Percentiles rank a stretch among this genome's conserved stretches.
phyloP scores from a whole-genome alignment of 2,329 filamentous ascomycete species.

The Penicillium sumatraense region DNA sequence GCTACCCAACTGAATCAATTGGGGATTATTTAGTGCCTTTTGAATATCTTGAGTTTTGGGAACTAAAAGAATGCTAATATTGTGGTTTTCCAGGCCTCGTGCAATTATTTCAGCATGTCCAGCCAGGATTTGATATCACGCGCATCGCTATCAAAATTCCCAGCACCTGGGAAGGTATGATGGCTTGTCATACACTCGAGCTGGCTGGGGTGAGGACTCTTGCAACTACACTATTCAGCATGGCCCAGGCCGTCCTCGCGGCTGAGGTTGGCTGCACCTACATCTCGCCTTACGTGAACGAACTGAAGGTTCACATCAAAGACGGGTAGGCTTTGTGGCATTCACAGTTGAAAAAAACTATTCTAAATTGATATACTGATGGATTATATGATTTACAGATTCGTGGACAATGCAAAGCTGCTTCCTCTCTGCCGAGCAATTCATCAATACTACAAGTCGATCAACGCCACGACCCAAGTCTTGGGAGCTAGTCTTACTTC shows the following conservation, averaged over 20 bases:
- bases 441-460: conserved; percentile 57
- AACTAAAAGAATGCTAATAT: no score
- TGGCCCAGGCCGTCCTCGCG: conserved; percentile 64
- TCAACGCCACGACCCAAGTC: conserved; percentile 53
- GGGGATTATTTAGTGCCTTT: no score
- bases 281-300: conserved; percentile 68
- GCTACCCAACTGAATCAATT: no score
- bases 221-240: conserved; percentile 66
- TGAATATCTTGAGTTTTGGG: no score
- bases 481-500: conserved; percentile 63
- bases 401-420: conserved; percentile 33
- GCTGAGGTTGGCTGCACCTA: conserved; percentile 63
- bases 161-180: conserved; percentile 61
- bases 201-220: conserved; percentile 60
- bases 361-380: neutral
- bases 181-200: conserved; percentile 62
- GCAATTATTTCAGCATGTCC: conserved; percentile 52
- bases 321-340: conserved; percentile 24
- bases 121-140: conserved; percentile 49
- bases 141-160: conserved; percentile 58
- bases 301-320: conserved; percentile 66
- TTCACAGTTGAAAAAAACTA: neutral
- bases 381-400: conserved; percentile 14
- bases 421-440: conserved; percentile 57
- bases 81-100: conserved; percentile 53